phyloP scores from a whole-genome alignment of 345 rosid genomes.

The Eucalyptus tenuipes region DNA sequence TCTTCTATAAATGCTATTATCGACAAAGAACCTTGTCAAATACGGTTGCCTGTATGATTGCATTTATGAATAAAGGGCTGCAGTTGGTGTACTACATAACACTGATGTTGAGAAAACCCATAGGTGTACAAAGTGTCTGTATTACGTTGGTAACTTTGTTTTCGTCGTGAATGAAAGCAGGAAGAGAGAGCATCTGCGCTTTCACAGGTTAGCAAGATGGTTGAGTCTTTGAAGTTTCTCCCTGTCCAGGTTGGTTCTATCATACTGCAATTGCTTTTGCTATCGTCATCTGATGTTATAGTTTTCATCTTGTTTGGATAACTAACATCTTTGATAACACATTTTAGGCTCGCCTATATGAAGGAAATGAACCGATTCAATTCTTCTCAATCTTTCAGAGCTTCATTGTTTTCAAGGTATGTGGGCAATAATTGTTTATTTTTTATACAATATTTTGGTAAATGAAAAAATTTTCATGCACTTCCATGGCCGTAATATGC shows the following conservation, averaged over 20 bases:
- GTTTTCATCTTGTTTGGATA: not conserved
- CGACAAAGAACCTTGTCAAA: not conserved
- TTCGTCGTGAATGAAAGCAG: slow-evolving; percentile 13
- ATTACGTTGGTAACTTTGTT: not conserved
- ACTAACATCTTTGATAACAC: slow-evolving; percentile 1
- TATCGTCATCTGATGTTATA: not conserved
- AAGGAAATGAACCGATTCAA: slow-evolving; percentile 90
- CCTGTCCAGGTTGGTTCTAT: slow-evolving; percentile 60
- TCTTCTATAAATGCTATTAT: not conserved
- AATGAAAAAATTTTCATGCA: not conserved
- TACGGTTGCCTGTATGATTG: not conserved
- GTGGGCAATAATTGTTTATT: not conserved
- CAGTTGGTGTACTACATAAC: not conserved
- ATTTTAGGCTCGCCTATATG: slow-evolving; percentile 69
- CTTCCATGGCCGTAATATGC: slow-evolving; percentile 1
- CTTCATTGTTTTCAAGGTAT: slow-evolving; percentile 80
- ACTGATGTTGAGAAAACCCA: not conserved
- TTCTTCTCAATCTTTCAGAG: slow-evolving; percentile 87
- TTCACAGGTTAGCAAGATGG: slow-evolving; percentile 76
- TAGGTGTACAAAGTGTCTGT: not conserved
- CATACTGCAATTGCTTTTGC: not conserved
- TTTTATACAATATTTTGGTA: not conserved
- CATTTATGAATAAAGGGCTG: not conserved
- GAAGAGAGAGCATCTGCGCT: slow-evolving; percentile 76
- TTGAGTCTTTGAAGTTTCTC: slow-evolving; percentile 76